Conservation (phyloP, 352 stramenopile genomes). For the Phytophthora sojae region DNA sequence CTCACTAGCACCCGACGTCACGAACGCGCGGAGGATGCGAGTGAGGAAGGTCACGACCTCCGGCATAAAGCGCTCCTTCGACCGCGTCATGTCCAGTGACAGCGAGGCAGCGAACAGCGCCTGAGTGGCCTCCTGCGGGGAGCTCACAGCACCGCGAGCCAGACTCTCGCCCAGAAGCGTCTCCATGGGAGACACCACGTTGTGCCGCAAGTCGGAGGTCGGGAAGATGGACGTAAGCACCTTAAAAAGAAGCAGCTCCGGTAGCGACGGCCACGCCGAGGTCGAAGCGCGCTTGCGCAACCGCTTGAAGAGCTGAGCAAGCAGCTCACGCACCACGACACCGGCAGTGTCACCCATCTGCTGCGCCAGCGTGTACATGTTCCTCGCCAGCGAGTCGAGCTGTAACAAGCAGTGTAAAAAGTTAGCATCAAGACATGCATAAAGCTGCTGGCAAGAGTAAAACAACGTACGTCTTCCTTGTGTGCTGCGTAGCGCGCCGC, state of each 20-base stretch:
- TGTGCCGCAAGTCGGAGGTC: slow-evolving; percentile 94
- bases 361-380: slow-evolving; percentile 91
- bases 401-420: slow-evolving; percentile 56
- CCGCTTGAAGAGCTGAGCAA: slow-evolving; percentile 92
- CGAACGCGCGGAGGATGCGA: slow-evolving; percentile 61
- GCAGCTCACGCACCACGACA: slow-evolving; percentile 88
- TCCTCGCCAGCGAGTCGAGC: slow-evolving; percentile 85
- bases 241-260: slow-evolving; percentile 92
- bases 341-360: slow-evolving; percentile 90
- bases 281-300: slow-evolving; percentile 65
- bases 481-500: slow-evolving; percentile 79
- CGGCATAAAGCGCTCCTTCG: slow-evolving; percentile 93
- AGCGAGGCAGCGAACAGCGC: slow-evolving; percentile 84
- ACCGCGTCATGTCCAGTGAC: slow-evolving; percentile 72
- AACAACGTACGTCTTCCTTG: slow-evolving; percentile 63
- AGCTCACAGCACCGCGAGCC: slow-evolving; percentile 73
- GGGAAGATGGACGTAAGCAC: slow-evolving; percentile 93
- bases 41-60: slow-evolving; percentile 78
- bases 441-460: background rate
- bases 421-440: slow-evolving; percentile 15
- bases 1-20: slow-evolving; percentile 28
- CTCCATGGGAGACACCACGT: slow-evolving; percentile 93
- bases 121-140: slow-evolving; percentile 79
- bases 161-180: slow-evolving; percentile 93
- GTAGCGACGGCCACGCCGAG: slow-evolving; percentile 88